Evolutionary conservation across 75 land plant genomes (phyloP).

Genomic region (Sequoia sempervirens): DNA sequence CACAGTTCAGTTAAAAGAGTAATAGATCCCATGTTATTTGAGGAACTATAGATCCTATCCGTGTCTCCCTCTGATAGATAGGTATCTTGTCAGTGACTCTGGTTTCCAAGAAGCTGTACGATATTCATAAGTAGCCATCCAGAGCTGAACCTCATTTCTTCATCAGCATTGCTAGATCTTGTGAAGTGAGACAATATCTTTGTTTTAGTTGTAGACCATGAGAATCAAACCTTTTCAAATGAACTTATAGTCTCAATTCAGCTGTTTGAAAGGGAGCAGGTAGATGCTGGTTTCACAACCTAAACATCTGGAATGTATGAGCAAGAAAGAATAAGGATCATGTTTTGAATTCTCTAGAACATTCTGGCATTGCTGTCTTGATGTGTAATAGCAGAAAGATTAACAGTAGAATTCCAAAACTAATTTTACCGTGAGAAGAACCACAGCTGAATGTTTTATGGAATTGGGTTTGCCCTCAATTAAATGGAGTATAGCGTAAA

Average conservation of each 20-base stretch:
- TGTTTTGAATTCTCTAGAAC: not conserved
- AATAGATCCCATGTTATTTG: not conserved
- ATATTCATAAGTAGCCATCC: not conserved
- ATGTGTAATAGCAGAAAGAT: not conserved
- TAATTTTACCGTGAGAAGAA: not conserved
- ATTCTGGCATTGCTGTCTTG: not conserved
- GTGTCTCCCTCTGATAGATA: not conserved
- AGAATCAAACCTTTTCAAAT: not conserved
- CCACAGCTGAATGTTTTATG: not conserved
- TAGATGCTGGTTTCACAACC: not conserved
- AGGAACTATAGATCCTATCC: too few relatives aligned
- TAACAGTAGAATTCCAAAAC: not conserved
- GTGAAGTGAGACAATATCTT: not conserved
- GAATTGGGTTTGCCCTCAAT: not conserved
- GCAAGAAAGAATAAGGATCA: not conserved
- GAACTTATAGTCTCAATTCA: not conserved
- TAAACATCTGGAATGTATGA: not conserved
- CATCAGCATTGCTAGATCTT: not conserved
- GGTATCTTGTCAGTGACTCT: not conserved
- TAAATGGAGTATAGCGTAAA: too few relatives aligned
- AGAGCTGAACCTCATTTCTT: not conserved
- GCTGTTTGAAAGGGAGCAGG: not conserved
- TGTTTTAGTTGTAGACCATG: not conserved
- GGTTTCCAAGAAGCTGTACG: not conserved
- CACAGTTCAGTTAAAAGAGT: not conserved